Evolutionary conservation across 2,329 filamentous ascomycete species (phyloP).

Genomic region (Penicillium fuscoglaucum): DNA sequence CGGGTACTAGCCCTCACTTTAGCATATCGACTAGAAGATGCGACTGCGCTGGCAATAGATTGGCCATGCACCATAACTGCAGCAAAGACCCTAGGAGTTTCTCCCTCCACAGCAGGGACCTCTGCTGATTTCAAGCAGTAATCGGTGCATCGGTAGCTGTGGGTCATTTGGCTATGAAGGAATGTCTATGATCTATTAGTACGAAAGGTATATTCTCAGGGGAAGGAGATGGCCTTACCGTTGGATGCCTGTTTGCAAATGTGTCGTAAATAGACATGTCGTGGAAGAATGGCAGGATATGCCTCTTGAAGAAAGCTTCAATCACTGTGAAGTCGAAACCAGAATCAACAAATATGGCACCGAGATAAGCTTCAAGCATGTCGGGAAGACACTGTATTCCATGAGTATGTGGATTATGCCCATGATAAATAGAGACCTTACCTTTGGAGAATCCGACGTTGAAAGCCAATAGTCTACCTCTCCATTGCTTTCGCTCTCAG

Average conservation of each 20-base stretch:
- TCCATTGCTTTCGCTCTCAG: slow-evolving; percentile 33
- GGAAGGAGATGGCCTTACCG: slow-evolving; percentile 41
- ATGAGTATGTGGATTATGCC: slow-evolving; percentile 4
- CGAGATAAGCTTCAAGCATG: slow-evolving; percentile 83
- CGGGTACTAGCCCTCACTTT: slow-evolving; percentile 57
- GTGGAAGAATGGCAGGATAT: slow-evolving; percentile 75
- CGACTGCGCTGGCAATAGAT: slow-evolving; percentile 62
- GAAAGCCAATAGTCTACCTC: slow-evolving; percentile 46
- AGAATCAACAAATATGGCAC: slow-evolving; percentile 88
- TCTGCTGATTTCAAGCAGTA: slow-evolving; percentile 53
- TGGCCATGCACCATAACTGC: slow-evolving; percentile 74
- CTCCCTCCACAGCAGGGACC: slow-evolving; percentile 48
- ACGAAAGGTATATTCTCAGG: neutral
- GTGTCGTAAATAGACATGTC: slow-evolving; percentile 87
- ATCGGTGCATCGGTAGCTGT: slow-evolving; percentile 65
- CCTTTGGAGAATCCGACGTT: slow-evolving; percentile 47
- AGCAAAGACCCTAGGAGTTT: slow-evolving; percentile 58
- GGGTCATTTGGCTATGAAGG: slow-evolving; percentile 64
- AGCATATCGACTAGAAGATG: slow-evolving; percentile 69
- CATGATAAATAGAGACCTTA: slow-evolving; percentile 9
- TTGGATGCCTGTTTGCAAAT: slow-evolving; percentile 83
- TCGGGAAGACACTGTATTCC: slow-evolving; percentile 65
- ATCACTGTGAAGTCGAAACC: slow-evolving; percentile 74
- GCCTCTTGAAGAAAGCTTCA: slow-evolving; percentile 71
- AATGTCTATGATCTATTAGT: slow-evolving; percentile 53